A percentile compares a stretch with the other conserved stretches of the same genome.
phyloP scores from a whole-genome alignment of 371 early-diverging fungal species.

The Batkoa obscura region DNA sequence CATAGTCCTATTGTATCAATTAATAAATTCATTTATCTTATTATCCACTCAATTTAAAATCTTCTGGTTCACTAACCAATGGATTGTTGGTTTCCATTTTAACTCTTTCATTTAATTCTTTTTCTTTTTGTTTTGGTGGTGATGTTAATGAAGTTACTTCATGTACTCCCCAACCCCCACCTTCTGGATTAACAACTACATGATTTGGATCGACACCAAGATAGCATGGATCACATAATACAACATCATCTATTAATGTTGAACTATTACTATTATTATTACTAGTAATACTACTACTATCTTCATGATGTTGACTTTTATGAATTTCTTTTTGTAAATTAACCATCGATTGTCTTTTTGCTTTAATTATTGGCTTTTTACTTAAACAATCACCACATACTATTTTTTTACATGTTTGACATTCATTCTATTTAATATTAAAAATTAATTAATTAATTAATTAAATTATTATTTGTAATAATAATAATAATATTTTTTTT shows the following conservation, averaged over 20 bases:
- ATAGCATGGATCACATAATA: slow-evolving; percentile 5
- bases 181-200: slow-evolving; percentile 1
- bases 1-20: too few relatives aligned
- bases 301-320: too few relatives aligned
- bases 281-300: not conserved
- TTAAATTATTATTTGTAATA: too few relatives aligned
- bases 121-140: too few relatives aligned
- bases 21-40: too few relatives aligned
- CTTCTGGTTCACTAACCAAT: too few relatives aligned
- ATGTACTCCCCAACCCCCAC: slow-evolving; percentile 6
- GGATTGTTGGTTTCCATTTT: too few relatives aligned
- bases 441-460: too few relatives aligned
- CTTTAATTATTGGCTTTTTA: not conserved
- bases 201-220: slow-evolving; percentile 1
- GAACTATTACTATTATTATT: not conserved
- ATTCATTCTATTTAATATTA: not conserved
- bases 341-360: not conserved
- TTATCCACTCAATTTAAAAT: too few relatives aligned
- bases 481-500: not conserved
- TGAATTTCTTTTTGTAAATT: too few relatives aligned
- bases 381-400: slow-evolving; percentile 4
- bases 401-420: not conserved
- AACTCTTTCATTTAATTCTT: too few relatives aligned
- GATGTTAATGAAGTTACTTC: not conserved
- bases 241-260: not conserved